phyloP scores from a whole-genome alignment of 2,329 filamentous ascomycete species.

The Aspergillus spinulosporus region DNA sequence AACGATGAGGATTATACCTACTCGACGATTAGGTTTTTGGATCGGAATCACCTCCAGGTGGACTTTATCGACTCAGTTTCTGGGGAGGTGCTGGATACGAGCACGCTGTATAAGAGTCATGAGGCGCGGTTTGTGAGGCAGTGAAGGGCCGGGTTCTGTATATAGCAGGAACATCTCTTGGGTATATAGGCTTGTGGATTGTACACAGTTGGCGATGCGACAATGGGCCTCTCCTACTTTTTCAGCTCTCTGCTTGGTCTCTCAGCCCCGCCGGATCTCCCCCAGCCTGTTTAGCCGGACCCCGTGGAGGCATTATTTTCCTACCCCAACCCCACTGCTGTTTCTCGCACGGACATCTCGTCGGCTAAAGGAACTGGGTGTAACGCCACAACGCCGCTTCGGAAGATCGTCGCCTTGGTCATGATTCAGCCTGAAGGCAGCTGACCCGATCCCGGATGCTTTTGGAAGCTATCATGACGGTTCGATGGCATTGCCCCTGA shows the following conservation, averaged over 20 bases:
- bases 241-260: background rate
- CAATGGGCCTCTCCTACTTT: background rate
- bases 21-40: slow-evolving; percentile 50
- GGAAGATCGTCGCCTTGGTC: slow-evolving; percentile 2
- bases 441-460: background rate
- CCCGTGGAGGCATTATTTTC: background rate
- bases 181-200: background rate
- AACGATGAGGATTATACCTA: slow-evolving; percentile 53
- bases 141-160: slow-evolving; percentile 3
- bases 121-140: slow-evolving; percentile 55
- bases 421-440: slow-evolving; percentile 4
- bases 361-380: slow-evolving; percentile 1
- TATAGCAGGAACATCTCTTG: background rate
- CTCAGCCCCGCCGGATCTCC: background rate
- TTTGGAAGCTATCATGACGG: too few species aligned
- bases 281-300: background rate
- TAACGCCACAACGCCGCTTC: background rate
- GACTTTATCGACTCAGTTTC: slow-evolving; percentile 54
- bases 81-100: slow-evolving; percentile 51
- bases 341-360: background rate
- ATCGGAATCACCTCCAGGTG: slow-evolving; percentile 50
- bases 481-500: too few species aligned
- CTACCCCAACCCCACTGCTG: background rate
- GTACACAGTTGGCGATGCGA: background rate
- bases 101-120: slow-evolving; percentile 53